Evolutionary conservation across 2,329 filamentous ascomycete species (phyloP).

Genomic region (Colletotrichum lini): DNA sequence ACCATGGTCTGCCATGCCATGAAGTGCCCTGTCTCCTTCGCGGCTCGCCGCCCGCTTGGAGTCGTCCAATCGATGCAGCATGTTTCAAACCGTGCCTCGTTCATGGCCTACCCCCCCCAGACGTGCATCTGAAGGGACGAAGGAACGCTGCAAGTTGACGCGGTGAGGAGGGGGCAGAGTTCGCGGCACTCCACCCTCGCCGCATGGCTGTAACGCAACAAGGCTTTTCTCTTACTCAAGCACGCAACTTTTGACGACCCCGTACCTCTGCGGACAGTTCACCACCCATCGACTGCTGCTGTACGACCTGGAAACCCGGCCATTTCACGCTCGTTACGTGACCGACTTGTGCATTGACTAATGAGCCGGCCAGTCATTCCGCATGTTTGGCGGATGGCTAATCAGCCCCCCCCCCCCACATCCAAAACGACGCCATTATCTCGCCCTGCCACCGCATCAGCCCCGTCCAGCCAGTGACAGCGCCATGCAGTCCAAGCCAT

Average conservation of each 20-base stretch:
- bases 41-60: conserved; percentile 2
- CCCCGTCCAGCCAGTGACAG: conserved; percentile 20
- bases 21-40: conserved; percentile 12
- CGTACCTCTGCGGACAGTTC: not conserved
- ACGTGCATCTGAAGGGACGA: conserved; percentile 3
- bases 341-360: conserved; percentile 1
- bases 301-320: conserved; percentile 9
- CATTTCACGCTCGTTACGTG: not conserved
- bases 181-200: conserved; percentile 11
- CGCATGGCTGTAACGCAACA: conserved; percentile 3
- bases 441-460: conserved; percentile 28
- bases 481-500: conserved; percentile 20
- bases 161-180: conserved; percentile 22
- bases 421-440: conserved; percentile 29
- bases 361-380: conserved; percentile 4
- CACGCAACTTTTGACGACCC: not conserved
- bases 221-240: not conserved
- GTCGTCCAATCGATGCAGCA: conserved; percentile 32
- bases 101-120: conserved; percentile 10
- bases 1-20: conserved; percentile 9
- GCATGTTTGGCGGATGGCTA: not conserved
- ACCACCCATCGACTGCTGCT: not conserved
- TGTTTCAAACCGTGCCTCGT: conserved; percentile 34
- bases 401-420: conserved; percentile 16
- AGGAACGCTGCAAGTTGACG: conserved; percentile 22